Evolutionary conservation across 768 basidiomycete genomes (phyloP).

Genomic region (Coprinellus micaceus): DNA sequence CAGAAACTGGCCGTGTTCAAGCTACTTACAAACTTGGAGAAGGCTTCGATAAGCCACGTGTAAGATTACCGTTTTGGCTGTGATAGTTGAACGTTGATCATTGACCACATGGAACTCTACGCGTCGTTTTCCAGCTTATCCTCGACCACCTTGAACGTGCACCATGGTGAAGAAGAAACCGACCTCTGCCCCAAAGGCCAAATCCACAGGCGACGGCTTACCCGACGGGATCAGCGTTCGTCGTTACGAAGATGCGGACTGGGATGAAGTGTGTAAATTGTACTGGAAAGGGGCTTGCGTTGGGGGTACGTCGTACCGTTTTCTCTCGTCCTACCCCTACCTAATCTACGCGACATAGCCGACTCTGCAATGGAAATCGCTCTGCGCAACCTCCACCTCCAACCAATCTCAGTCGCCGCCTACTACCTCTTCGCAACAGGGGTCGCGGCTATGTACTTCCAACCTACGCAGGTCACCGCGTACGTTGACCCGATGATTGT

Average conservation of each 20-base stretch:
- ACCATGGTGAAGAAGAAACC: neutral
- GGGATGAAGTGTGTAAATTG: constrained; percentile 2
- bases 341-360: neutral
- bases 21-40: too few species aligned
- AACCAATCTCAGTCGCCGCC: neutral
- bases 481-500: neutral
- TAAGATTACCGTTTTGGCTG: too few species aligned
- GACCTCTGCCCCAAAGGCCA: neutral
- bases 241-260: neutral
- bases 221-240: neutral
- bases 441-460: neutral
- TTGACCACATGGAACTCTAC: neutral
- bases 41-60: too few species aligned
- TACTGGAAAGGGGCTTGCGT: constrained; percentile 1
- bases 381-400: neutral
- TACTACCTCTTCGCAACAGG: constrained; percentile 1
- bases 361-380: neutral
- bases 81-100: too few species aligned
- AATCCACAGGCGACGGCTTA: neutral
- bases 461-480: neutral
- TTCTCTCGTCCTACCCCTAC: neutral
- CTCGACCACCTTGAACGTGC: neutral
- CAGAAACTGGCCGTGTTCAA: too few species aligned
- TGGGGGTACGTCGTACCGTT: neutral
- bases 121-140: neutral